Conservation (phyloP, 1,284 basidiomycete species). For the Cystobasidium pallidum region DNA sequence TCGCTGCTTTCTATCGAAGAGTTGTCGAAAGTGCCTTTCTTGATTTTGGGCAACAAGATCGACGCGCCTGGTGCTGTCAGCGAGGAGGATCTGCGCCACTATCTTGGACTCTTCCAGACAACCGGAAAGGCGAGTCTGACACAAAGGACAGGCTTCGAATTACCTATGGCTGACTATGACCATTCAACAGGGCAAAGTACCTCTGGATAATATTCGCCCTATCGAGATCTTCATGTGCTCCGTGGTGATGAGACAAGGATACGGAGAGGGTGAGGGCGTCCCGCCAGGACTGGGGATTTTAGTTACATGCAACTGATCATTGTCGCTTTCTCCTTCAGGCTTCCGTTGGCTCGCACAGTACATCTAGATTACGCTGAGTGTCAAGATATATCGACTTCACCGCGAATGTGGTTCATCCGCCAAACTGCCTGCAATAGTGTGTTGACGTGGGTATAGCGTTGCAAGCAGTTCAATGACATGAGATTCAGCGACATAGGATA, state of each 20-base stretch:
- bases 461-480: too few relatives aligned
- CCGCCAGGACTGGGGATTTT: too few relatives aligned
- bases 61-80: slow-evolving; percentile 96
- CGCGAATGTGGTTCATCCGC: too few relatives aligned
- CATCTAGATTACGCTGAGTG: slow-evolving; percentile 57
- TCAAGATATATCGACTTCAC: not conserved
- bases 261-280: slow-evolving; percentile 18
- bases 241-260: slow-evolving; percentile 72
- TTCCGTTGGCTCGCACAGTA: slow-evolving; percentile 99
- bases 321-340: too few relatives aligned
- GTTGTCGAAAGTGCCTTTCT: slow-evolving; percentile 93
- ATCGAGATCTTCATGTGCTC: slow-evolving; percentile 99
- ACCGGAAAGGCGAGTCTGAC: slow-evolving; percentile 80
- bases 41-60: slow-evolving; percentile 99
- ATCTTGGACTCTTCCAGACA: slow-evolving; percentile 95
- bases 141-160: not conserved
- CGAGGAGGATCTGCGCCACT: slow-evolving; percentile 95
- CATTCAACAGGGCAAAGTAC: slow-evolving; percentile 83
- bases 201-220: slow-evolving; percentile 92
- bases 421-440: too few relatives aligned
- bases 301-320: too few relatives aligned
- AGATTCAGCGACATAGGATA: too few relatives aligned
- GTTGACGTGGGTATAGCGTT: too few relatives aligned
- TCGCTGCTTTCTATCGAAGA: slow-evolving; percentile 92
- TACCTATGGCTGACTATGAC: not conserved